Conservation (phyloP, 345 rosid genomes). For the Gossypium stocksii region DNA sequence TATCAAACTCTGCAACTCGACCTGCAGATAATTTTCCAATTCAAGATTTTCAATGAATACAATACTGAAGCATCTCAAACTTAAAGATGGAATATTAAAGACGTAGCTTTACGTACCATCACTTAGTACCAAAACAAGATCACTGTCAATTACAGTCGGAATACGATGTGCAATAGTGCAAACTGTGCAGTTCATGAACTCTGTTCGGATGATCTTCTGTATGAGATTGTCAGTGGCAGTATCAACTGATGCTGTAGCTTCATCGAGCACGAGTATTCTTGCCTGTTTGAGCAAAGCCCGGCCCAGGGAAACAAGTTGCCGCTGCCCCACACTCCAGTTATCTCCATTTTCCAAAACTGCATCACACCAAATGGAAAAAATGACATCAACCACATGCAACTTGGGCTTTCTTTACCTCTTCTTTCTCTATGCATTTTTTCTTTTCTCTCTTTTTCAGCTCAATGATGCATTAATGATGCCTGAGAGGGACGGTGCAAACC, state of each 20-base stretch:
- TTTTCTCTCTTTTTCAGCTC: background rate
- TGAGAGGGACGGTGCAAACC: slow-evolving; percentile 41
- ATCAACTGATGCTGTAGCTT: slow-evolving; percentile 98
- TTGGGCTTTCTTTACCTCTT: background rate
- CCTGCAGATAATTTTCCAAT: slow-evolving; percentile 46
- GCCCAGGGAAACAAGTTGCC: slow-evolving; percentile 91
- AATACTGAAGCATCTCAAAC: background rate
- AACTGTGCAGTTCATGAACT: slow-evolving; percentile 86
- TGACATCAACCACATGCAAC: slow-evolving; percentile 2
- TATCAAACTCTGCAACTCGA: slow-evolving; percentile 86
- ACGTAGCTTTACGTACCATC: slow-evolving; percentile 50
- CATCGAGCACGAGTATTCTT: slow-evolving; percentile 89
- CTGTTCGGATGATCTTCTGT: slow-evolving; percentile 87
- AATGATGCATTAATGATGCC: background rate
- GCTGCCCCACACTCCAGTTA: slow-evolving; percentile 98
- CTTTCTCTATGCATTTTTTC: too few species aligned
- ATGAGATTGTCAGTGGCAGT: slow-evolving; percentile 98
- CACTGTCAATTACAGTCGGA: slow-evolving; percentile 96
- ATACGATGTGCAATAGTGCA: slow-evolving; percentile 98
- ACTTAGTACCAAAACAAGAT: slow-evolving; percentile 89
- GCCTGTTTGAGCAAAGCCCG: slow-evolving; percentile 91
- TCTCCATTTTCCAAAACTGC: slow-evolving; percentile 94
- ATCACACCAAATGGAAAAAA: slow-evolving; percentile 15
- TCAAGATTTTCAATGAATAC: background rate
- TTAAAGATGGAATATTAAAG: background rate